Evolutionary conservation across 768 basidiomycete species (phyloP).

Genomic region (Leccinum truebloodii): DNA sequence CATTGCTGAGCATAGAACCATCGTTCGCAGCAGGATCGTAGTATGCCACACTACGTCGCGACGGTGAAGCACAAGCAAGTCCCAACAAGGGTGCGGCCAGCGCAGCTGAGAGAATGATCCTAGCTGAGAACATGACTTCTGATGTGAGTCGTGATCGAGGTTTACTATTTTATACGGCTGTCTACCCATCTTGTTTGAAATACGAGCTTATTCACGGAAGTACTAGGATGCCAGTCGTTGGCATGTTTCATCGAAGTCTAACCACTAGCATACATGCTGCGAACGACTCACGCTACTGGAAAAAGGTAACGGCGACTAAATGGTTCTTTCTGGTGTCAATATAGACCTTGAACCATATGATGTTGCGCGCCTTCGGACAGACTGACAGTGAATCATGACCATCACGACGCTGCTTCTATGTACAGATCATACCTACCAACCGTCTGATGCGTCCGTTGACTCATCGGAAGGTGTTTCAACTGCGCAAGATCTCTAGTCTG

Average conservation of each 20-base stretch:
- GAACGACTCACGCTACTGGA: not conserved
- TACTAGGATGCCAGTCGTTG: not conserved
- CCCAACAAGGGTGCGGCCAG: conserved; percentile 4
- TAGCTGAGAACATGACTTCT: conserved; percentile 1
- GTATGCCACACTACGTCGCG: conserved; percentile 29
- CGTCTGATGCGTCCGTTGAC: no score
- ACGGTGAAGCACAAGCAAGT: conserved; percentile 3
- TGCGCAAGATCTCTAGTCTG: not conserved
- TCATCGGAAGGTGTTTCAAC: no score
- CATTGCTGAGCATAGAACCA: conserved; percentile 48
- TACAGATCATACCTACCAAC: no score
- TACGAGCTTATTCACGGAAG: not conserved
- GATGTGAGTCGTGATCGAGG: not conserved
- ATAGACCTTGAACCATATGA: not conserved
- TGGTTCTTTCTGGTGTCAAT: not conserved
- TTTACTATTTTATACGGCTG: not conserved
- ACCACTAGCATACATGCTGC: not conserved
- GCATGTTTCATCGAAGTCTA: not conserved
- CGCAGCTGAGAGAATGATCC: not conserved
- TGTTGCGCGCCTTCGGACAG: not conserved
- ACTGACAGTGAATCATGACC: no score
- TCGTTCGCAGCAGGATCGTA: conserved; percentile 37
- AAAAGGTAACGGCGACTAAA: not conserved
- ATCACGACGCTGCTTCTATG: no score
- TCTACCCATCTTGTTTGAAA: not conserved